Conservation (phyloP, 768 basidiomycete species). For the Boletales sp. region DNA sequence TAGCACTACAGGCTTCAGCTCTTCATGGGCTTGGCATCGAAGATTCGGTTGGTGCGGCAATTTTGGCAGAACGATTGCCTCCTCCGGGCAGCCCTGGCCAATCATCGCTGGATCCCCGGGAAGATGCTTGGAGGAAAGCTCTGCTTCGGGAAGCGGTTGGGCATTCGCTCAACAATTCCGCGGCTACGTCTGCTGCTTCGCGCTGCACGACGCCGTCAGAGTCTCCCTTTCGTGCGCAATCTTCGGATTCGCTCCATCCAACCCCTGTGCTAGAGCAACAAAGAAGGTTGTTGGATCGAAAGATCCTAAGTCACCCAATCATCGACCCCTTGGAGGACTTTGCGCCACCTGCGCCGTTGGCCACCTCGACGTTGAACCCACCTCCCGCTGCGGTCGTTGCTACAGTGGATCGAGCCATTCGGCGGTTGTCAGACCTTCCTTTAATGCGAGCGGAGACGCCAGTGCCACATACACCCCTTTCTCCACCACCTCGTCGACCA, state of each 20-base stretch:
- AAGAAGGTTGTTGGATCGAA: slow-evolving; percentile 36
- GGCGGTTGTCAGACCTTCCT: slow-evolving; percentile 39
- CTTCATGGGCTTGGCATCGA: slow-evolving; percentile 68
- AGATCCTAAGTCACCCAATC: slow-evolving; percentile 42
- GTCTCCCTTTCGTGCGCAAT: slow-evolving; percentile 16
- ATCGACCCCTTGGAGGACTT: slow-evolving; percentile 32
- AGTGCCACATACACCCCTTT: slow-evolving; percentile 55
- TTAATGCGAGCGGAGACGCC: slow-evolving; percentile 66
- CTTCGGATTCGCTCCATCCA: slow-evolving; percentile 22
- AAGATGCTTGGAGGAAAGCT: slow-evolving; percentile 73
- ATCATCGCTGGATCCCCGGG: slow-evolving; percentile 50
- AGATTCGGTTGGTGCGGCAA: slow-evolving; percentile 71
- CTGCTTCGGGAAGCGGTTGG: slow-evolving; percentile 76
- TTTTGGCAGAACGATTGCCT: slow-evolving; percentile 72
- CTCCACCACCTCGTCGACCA: slow-evolving; percentile 59
- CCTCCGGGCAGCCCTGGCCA: slow-evolving; percentile 60
- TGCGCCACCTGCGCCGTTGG: slow-evolving; percentile 19
- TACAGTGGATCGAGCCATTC: slow-evolving; percentile 30
- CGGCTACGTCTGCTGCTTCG: slow-evolving; percentile 38
- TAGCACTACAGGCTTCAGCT: slow-evolving; percentile 73
- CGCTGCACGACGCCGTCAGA: slow-evolving; percentile 37
- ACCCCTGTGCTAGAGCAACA: slow-evolving; percentile 18
- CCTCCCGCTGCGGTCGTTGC: slow-evolving; percentile 16
- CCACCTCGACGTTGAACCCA: slow-evolving; percentile 4
- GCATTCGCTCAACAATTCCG: slow-evolving; percentile 63